Conservation (phyloP, 257 asterid species). For the Jacaranda mimosifolia region DNA sequence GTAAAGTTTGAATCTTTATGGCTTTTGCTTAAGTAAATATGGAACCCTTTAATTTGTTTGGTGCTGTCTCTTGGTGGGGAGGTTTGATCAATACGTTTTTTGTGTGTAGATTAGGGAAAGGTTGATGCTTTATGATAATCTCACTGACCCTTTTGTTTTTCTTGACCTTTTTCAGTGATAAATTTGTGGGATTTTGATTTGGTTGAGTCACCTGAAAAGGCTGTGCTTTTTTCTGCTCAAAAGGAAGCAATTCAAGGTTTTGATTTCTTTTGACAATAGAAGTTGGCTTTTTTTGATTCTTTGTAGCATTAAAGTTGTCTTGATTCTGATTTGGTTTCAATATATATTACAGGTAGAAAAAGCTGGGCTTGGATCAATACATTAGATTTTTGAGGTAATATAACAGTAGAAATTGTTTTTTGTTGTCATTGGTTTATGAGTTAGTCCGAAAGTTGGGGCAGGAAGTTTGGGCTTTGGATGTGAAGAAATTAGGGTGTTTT, state of each 20-base stretch:
- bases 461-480: constrained; percentile 28
- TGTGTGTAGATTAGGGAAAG: constrained; percentile 15
- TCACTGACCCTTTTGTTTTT: constrained; percentile 27
- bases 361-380: background rate
- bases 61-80: background rate
- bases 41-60: constrained; percentile 14
- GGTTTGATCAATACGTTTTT: background rate
- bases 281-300: constrained; percentile 7
- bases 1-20: constrained; percentile 28
- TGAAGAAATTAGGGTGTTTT: background rate
- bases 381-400: constrained; percentile 32
- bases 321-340: background rate
- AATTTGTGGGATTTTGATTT: constrained; percentile 25
- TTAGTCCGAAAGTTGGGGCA: background rate
- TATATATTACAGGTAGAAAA: background rate
- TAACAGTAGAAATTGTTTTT: background rate
- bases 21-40: constrained; percentile 25
- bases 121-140: constrained; percentile 19
- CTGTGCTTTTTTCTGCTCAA: constrained; percentile 19
- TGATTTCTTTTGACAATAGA: background rate
- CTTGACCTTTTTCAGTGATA: constrained; percentile 27
- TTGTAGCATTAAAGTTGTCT: background rate
- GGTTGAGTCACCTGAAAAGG: constrained; percentile 29
- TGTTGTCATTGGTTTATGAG: background rate
- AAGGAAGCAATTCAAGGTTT: background rate